Conservation (phyloP, 495 filamentous ascomycete species). For the Penicillium cosmopolitanum region DNA sequence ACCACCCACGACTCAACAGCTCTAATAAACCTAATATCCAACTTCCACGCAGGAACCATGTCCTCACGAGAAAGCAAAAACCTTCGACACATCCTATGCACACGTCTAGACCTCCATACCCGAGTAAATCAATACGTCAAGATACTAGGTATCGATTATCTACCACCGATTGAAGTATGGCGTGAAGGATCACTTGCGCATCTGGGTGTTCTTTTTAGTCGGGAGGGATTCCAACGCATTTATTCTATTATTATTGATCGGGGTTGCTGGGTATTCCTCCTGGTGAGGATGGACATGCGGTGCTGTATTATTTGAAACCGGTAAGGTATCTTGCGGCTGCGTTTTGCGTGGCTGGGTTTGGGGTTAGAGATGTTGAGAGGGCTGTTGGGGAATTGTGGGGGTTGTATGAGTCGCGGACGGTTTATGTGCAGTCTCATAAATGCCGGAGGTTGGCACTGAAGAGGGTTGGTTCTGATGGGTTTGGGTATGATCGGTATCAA, state of each 20-base stretch:
- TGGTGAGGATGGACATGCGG: neutral
- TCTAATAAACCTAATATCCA: neutral
- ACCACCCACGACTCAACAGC: neutral
- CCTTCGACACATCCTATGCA: conserved; percentile 4
- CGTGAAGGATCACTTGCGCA: neutral
- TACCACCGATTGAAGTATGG: neutral
- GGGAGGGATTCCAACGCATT: neutral
- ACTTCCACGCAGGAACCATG: neutral
- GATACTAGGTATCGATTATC: neutral
- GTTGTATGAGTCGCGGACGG: neutral
- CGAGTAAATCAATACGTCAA: neutral
- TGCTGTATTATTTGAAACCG: neutral
- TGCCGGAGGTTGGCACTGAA: neutral
- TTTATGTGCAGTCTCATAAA: neutral
- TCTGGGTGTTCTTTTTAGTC: too few relatives aligned
- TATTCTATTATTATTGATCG: neutral
- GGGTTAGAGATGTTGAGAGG: neutral
- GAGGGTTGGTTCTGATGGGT: neutral
- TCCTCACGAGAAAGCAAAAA: neutral
- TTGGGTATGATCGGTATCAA: neutral
- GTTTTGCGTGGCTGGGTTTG: neutral
- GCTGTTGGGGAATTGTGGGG: neutral
- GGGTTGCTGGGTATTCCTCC: neutral
- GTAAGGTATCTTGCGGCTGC: neutral
- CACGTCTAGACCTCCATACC: neutral